These are phyloP conservation scores for Stygiomarasmius scandens DNA, from an alignment of 1,284 basidiomycete species.

Conservation along the genomic window DNA sequence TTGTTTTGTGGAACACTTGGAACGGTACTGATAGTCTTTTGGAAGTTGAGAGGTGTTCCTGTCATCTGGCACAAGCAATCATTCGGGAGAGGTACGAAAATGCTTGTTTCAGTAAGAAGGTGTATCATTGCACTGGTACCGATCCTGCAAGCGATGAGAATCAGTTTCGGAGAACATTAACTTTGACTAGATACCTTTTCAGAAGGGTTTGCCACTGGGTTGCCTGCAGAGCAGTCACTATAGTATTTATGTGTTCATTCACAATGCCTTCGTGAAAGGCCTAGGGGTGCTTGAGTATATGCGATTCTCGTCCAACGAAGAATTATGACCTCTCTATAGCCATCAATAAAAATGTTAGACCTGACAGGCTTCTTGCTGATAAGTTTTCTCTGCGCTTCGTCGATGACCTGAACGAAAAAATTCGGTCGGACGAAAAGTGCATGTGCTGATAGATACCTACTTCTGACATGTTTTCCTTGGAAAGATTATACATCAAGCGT, in stretches of 20 bases:
- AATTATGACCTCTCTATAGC: constrained; percentile 58
- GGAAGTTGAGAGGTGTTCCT: constrained; percentile 64
- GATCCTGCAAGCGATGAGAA: constrained; percentile 46
- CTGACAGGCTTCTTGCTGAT: constrained; percentile 35
- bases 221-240: constrained; percentile 65
- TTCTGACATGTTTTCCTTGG: constrained; percentile 57
- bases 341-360: constrained; percentile 64
- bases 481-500: constrained; percentile 34
- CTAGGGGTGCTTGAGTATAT: background rate
- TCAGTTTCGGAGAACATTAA: background rate
- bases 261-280: constrained; percentile 25
- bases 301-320: background rate
- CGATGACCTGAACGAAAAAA: constrained; percentile 49
- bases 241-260: constrained; percentile 72
- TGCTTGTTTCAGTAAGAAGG: constrained; percentile 69
- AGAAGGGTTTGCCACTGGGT: constrained; percentile 71
- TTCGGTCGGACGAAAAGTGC: background rate
- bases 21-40: constrained; percentile 26
- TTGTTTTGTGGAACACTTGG: constrained; percentile 12
- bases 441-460: constrained; percentile 35
- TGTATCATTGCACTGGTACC: constrained; percentile 75
- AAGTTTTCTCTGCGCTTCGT: constrained; percentile 57
- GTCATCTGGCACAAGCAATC: constrained; percentile 82
- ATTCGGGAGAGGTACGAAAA: constrained; percentile 77
- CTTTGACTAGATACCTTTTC: constrained; percentile 47